Conservation (phyloP, 345 rosid species). For the Rhodamnia argentea region DNA sequence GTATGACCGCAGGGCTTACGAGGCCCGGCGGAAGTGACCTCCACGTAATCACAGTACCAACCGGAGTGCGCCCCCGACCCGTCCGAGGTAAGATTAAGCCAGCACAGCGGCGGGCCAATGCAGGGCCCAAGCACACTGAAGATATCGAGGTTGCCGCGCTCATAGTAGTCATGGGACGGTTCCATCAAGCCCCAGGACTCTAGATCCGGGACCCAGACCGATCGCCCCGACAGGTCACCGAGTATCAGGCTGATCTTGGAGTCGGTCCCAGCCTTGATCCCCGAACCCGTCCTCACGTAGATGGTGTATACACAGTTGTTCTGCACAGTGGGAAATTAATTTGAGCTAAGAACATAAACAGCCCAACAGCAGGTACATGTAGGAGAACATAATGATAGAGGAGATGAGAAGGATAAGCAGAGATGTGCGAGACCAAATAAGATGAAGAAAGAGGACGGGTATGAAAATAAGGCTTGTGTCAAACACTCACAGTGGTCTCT, state of each 20-base stretch:
- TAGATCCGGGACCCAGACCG: slow-evolving; percentile 17
- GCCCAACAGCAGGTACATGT: not conserved
- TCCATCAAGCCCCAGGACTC: slow-evolving; percentile 32
- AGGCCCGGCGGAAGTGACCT: slow-evolving; percentile 29
- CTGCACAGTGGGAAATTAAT: not conserved
- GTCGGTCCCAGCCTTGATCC: slow-evolving; percentile 31
- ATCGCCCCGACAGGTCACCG: slow-evolving; percentile 13
- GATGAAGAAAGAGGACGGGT: not conserved
- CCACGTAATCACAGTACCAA: slow-evolving; percentile 42
- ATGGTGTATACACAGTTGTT: slow-evolving; percentile 23
- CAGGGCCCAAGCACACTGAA: slow-evolving; percentile 33
- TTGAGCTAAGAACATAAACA: not conserved
- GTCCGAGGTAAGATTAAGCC: slow-evolving; percentile 40
- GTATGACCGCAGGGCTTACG: slow-evolving; percentile 18
- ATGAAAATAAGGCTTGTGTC: not conserved
- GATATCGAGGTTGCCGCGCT: slow-evolving; percentile 27
- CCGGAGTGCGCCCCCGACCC: slow-evolving; percentile 34
- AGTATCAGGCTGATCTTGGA: slow-evolving; percentile 22
- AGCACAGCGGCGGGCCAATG: slow-evolving; percentile 22
- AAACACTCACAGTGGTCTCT: slow-evolving; percentile 1
- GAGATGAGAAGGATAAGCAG: not conserved
- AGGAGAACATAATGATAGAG: not conserved
- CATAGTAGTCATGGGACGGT: slow-evolving; percentile 25
- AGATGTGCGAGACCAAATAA: not conserved
- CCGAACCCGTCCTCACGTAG: slow-evolving; percentile 29